Evolutionary conservation across 177 flowering plant genomes (phyloP), one percentile per base, ranked within the genome.

Genomic region (Vitis hybrid): DNA sequence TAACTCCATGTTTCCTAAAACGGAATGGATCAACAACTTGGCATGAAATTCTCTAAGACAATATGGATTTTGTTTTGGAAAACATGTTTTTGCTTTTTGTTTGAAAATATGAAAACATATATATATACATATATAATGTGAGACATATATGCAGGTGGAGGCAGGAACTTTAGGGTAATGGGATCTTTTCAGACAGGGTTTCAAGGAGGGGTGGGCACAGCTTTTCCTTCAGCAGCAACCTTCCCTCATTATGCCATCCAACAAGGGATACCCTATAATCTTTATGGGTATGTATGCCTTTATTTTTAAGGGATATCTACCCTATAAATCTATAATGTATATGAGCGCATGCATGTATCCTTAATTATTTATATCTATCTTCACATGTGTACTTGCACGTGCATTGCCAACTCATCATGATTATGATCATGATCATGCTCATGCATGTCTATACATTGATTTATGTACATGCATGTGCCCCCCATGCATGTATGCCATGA

Each of bases 161-260:
- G 84, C 63, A 90, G 84, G 78, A 87, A 76, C 81, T 73, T 83
- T 56, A 88, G 92, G 81, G 87, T 77, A 61, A 82, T 88, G 88
- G 75, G 81, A 69, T 71, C 85, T 50, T 86, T 83, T 67, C 84
- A 81, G 69, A 71, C 80, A 52, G 90, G 87, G 39, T 85, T 81
- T 77, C 86, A 86, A 81, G 86, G 84, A 34, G 90, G 83, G 18
- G 78, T 72, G 54, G 90, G 81, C 72, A 61, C 91, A 80, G 85
- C 93, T 80, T 86, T 82, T 81, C 76, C 92, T 62, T 81, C 92
- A 26, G 82, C 93, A 45, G 78, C 92, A 77, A 81, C 88, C 79
- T 88, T 87, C 82, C 90, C 97, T 84, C 97, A 90, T 86, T 90
- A 91, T 87, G 91, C 92, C 80, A 81, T 93, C 88, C 98, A 89